phyloP scores from a whole-genome alignment of 352 stramenopile genomes.

The Pythium aquatile region DNA sequence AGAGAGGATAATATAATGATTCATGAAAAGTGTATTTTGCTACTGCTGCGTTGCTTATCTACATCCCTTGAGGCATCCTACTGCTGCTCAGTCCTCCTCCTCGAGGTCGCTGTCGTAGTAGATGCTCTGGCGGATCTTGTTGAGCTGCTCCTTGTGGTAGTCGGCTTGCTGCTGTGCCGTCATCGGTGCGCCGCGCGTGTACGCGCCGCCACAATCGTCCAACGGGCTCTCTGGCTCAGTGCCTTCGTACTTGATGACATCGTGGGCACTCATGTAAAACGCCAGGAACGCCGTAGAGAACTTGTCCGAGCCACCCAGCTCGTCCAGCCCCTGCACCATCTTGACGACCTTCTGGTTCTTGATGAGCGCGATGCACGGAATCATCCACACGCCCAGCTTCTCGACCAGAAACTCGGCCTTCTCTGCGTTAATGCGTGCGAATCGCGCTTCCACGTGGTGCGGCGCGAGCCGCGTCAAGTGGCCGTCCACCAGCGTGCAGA shows the following conservation, averaged over 20 bases:
- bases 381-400: slow-evolving; percentile 94
- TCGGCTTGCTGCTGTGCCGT: slow-evolving; percentile 33
- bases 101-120: slow-evolving; percentile 86
- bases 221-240: slow-evolving; percentile 53
- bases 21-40: background rate
- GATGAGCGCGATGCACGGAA: slow-evolving; percentile 95
- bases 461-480: slow-evolving; percentile 90
- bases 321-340: slow-evolving; percentile 95
- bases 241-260: slow-evolving; percentile 97
- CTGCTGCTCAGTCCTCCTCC: slow-evolving; percentile 54
- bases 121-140: slow-evolving; percentile 79
- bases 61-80: background rate
- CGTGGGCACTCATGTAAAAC: slow-evolving; percentile 90
- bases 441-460: slow-evolving; percentile 93
- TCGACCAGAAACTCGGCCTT: slow-evolving; percentile 96
- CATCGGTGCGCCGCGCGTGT: slow-evolving; percentile 40
- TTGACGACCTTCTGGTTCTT: slow-evolving; percentile 96
- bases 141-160: slow-evolving; percentile 47
- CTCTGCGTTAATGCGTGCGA: slow-evolving; percentile 96
- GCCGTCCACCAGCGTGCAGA: slow-evolving; percentile 93
- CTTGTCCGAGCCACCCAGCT: slow-evolving; percentile 92
- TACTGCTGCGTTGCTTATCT: background rate
- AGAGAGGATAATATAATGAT: background rate
- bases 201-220: slow-evolving; percentile 67
- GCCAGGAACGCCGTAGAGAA: slow-evolving; percentile 92